phyloP scores from a whole-genome alignment of 2,329 filamentous ascomycete species.

The Emericellopsis cladophorae region DNA sequence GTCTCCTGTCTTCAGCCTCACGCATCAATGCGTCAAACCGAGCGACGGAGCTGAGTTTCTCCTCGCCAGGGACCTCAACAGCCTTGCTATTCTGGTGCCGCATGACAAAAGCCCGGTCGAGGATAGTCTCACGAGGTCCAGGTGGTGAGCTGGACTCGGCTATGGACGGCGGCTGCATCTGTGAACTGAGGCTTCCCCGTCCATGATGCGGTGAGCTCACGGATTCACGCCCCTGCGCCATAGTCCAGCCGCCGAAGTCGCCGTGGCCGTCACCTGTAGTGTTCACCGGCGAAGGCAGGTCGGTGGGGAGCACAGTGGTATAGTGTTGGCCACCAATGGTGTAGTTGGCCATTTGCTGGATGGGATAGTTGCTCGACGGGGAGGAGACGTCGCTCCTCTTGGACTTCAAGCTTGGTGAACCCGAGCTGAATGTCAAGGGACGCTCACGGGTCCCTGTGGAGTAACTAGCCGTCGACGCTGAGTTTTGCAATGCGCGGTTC shows the following conservation, averaged over 20 bases:
- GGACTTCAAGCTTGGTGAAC: constrained; percentile 47
- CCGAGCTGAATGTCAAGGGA: constrained; percentile 39
- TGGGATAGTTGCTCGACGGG: constrained; percentile 34
- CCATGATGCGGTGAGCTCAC: constrained; percentile 43
- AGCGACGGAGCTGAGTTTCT: constrained; percentile 51
- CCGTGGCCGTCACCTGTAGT: constrained; percentile 40
- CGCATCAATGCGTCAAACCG: constrained; percentile 55
- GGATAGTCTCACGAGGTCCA: constrained; percentile 47
- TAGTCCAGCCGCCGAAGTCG: constrained; percentile 49
- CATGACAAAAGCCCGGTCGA: constrained; percentile 55
- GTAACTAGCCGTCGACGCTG: constrained; percentile 33
- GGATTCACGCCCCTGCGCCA: constrained; percentile 45
- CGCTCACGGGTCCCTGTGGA: constrained; percentile 33
- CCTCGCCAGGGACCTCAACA: constrained; percentile 38
- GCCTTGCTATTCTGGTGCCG: constrained; percentile 50
- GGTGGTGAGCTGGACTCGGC: constrained; percentile 36
- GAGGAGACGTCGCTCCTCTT: constrained; percentile 51
- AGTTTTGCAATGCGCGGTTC: constrained; percentile 28
- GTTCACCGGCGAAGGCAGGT: constrained; percentile 43
- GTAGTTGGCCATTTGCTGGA: constrained; percentile 20
- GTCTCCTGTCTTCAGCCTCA: constrained; percentile 40
- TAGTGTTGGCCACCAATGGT: constrained; percentile 32
- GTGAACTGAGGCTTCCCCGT: constrained; percentile 39
- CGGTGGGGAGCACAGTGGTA: constrained; percentile 35
- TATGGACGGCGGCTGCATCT: constrained; percentile 23